These are phyloP conservation scores for Aspergillus asperescens DNA, from an alignment of 495 filamentous ascomycete genomes.

Conservation along the genomic window DNA sequence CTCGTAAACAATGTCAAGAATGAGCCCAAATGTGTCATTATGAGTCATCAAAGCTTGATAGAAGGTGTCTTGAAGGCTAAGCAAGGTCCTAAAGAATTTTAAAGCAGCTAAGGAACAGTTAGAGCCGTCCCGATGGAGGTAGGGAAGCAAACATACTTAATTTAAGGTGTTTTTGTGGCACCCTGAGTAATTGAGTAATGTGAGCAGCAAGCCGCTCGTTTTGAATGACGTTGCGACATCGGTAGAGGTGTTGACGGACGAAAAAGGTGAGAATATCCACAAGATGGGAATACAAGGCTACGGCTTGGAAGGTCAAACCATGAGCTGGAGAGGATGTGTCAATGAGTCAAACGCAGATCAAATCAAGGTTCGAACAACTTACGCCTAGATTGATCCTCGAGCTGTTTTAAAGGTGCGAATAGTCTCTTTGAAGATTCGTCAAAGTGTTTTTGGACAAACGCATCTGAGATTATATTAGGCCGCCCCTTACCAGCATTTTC, in stretches of 20 bases:
- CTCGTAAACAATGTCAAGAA: slow-evolving; percentile 79
- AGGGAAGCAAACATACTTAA: slow-evolving; percentile 57
- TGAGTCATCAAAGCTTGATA: slow-evolving; percentile 84
- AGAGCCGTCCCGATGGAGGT: neutral
- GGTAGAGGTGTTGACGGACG: slow-evolving; percentile 78
- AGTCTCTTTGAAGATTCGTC: slow-evolving; percentile 80
- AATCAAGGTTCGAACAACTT: slow-evolving; percentile 26
- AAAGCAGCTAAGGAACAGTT: slow-evolving; percentile 59
- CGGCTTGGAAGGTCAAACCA: slow-evolving; percentile 68
- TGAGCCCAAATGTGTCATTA: slow-evolving; percentile 77
- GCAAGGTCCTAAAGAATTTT: slow-evolving; percentile 88
- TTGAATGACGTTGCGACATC: slow-evolving; percentile 84
- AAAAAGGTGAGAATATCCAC: slow-evolving; percentile 96
- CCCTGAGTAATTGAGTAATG: slow-evolving; percentile 76
- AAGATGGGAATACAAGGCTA: slow-evolving; percentile 81
- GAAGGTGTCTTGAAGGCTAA: slow-evolving; percentile 85
- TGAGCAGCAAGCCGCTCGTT: slow-evolving; percentile 71
- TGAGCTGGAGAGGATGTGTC: slow-evolving; percentile 41
- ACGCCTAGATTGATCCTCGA: slow-evolving; percentile 62
- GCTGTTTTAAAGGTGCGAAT: slow-evolving; percentile 78
- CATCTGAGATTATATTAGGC: slow-evolving; percentile 72
- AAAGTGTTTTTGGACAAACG: slow-evolving; percentile 83
- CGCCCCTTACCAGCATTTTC: slow-evolving; percentile 65
- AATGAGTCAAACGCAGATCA: slow-evolving; percentile 1
- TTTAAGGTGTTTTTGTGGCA: slow-evolving; percentile 89